Conservation (phyloP, 1,284 basidiomycete species). For the Sphaerobolus stellatus region DNA sequence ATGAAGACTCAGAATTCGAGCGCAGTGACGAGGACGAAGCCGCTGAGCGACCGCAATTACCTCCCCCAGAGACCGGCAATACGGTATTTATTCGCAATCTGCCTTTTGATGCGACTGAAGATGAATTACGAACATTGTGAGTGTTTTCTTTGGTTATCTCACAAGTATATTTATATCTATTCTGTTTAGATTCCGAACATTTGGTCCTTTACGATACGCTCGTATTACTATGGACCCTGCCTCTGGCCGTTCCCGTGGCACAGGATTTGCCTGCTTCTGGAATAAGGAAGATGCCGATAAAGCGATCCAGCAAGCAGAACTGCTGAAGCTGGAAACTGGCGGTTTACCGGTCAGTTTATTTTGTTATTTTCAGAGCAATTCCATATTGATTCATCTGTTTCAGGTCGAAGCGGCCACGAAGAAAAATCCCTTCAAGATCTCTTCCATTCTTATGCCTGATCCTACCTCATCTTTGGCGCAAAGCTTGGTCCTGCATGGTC, state of each 20-base stretch:
- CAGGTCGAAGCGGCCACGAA: conserved; percentile 31
- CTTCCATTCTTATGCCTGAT: conserved; percentile 92
- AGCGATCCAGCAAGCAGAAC: conserved; percentile 79
- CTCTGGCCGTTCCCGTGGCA: conserved; percentile 87
- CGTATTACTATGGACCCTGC: conserved; percentile 86
- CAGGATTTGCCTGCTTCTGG: conserved; percentile 98
- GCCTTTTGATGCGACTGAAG: conserved; percentile 89
- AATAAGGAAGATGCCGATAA: conserved; percentile 87
- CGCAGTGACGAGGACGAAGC: conserved; percentile 50
- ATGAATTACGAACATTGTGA: conserved; percentile 80
- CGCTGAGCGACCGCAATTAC: conserved; percentile 69
- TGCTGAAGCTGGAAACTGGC: conserved; percentile 65
- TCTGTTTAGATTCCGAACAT: conserved; percentile 73
- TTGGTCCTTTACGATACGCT: conserved; percentile 92
- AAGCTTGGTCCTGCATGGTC: conserved; percentile 86
- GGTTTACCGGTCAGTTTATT: conserved; percentile 26
- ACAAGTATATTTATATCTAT: conserved; percentile 2
- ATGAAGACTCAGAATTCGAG: conserved; percentile 34
- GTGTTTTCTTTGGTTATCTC: conserved; percentile 27
- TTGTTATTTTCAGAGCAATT: not conserved
- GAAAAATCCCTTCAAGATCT: conserved; percentile 83
- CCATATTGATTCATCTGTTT: not conserved
- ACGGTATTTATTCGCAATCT: conserved; percentile 96
- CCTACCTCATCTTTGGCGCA: conserved; percentile 85
- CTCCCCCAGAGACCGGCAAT: conserved; percentile 79